phyloP scores from a whole-genome alignment of 1,284 basidiomycete species.

The Rhizopogon hawkerae region DNA sequence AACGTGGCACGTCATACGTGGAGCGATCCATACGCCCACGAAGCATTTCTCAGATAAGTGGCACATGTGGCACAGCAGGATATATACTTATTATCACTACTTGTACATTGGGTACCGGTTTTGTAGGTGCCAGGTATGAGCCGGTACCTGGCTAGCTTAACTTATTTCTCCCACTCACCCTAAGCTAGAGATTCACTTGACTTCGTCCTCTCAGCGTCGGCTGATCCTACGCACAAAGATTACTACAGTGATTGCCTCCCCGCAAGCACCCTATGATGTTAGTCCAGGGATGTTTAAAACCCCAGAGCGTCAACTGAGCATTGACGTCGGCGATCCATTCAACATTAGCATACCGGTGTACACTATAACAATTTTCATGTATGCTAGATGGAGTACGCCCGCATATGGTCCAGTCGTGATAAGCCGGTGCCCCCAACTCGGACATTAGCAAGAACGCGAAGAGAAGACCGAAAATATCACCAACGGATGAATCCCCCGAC shows the following conservation, averaged over 20 bases:
- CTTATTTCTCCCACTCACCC: slow-evolving; percentile 34
- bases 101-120: neutral
- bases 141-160: slow-evolving; percentile 28
- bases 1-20: too few species aligned
- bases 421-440: slow-evolving; percentile 27
- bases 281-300: slow-evolving; percentile 20
- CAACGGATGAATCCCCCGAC: too few species aligned
- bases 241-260: too few species aligned
- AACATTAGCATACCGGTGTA: too few species aligned
- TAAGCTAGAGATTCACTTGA: slow-evolving; percentile 28
- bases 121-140: slow-evolving; percentile 34
- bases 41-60: too few species aligned
- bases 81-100: too few species aligned
- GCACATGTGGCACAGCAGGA: too few species aligned
- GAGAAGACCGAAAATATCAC: slow-evolving; percentile 18
- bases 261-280: slow-evolving; percentile 2
- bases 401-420: slow-evolving; percentile 30
- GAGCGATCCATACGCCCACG: too few species aligned
- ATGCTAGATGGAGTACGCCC: slow-evolving; percentile 32
- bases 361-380: slow-evolving; percentile 17
- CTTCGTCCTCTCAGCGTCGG: slow-evolving; percentile 28
- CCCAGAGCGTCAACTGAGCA: slow-evolving; percentile 27
- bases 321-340: slow-evolving; percentile 20
- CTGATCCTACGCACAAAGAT: slow-evolving; percentile 15
- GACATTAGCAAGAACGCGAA: slow-evolving; percentile 34